Percentiles rank a stretch among this genome's conserved stretches.
Conservation (phyloP, 2,329 filamentous ascomycete genomes). For the Didymosphaeria variabile region DNA sequence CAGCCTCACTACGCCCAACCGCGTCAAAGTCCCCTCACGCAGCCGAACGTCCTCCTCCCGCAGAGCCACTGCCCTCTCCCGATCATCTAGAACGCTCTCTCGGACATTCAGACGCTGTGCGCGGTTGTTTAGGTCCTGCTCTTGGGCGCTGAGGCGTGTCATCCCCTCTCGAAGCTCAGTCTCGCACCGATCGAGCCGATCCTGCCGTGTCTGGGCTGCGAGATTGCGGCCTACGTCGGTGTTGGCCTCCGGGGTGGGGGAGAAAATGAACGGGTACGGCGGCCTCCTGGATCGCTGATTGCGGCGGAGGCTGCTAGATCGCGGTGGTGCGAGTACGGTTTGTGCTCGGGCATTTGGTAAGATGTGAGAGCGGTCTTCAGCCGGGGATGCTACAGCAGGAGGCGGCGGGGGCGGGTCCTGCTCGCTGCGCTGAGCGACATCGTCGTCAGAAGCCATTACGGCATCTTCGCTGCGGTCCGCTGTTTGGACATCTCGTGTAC, state of each 20-base stretch:
- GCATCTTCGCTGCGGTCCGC: background rate
- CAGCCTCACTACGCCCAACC: background rate
- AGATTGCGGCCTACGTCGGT: background rate
- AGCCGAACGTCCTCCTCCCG: conserved; percentile 2
- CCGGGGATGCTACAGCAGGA: background rate
- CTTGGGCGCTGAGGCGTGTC: background rate
- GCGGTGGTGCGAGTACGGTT: background rate
- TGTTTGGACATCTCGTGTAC: background rate
- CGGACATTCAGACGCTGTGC: background rate
- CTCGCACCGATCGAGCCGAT: conserved; percentile 1
- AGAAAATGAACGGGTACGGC: background rate
- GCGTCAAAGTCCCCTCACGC: background rate
- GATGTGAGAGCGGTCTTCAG: background rate
- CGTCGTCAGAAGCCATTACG: background rate
- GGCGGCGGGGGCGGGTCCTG: background rate
- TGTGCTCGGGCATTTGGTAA: rapidly evolving
- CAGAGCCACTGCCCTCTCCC: conserved; percentile 2
- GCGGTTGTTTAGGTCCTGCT: background rate
- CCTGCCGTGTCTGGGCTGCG: background rate
- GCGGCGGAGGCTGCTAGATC: background rate
- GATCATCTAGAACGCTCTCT: background rate
- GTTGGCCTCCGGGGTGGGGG: background rate
- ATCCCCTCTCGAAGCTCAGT: conserved; percentile 4
- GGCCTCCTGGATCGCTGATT: background rate
- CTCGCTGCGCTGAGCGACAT: background rate